Base-by-base conservation (phyloP, 1,284 basidiomycete genomes). In the Ganoderma lingzhi region DNA sequence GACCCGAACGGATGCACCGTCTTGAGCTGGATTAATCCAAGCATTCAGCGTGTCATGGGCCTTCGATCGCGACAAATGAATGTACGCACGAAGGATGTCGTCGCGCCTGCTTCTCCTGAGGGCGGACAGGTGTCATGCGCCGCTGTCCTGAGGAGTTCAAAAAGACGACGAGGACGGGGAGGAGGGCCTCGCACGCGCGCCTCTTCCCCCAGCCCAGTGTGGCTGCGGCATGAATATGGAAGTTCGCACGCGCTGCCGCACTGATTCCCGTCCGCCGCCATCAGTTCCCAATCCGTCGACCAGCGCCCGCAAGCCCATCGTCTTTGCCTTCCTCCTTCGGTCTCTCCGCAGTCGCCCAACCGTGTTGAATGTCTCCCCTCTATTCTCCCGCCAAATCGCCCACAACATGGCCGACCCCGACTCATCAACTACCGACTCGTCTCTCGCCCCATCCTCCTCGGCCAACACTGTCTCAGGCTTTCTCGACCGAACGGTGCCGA, bases 361-460 rank as follows among this genome's bases (percentile, higher is more conserved):
- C 30, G 37, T 71, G 63, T 68, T 73, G 72, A 65, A 73, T 73
- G 72, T 68, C 67, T 68, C 70, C 0, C 69, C 70, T 69, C 70
- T 71, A 69, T 35, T 71, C 63, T 67, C 68, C 59, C 53, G 55
- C 63, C 62, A 64, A 62, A 67, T 70, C 69, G 56, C 51, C 69
- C 35, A 59, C 55, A 66, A 68, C 70, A 70, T 72, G 68, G 73
- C 72, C 23, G 76, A 74, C 69, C 65, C 70, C 58, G 71, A 76
- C 60, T 75, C 76, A 62, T 70, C 71, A 64, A 67, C 70, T 59
- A 74, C 75, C 69, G 73, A 76, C 70, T 71, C 77, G 17, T 78
- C 77, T 48, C 75, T 77, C 65, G 71, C 73, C 35, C 72, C 73
- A 32, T 77, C 77, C 67, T 76, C 72, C 45, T 71, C 77, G 65